Percentiles rank a stretch among this genome's conserved stretches.
Conservation (phyloP, 2,329 filamentous ascomycete genomes). For the Pestalotiopsis sp. region DNA sequence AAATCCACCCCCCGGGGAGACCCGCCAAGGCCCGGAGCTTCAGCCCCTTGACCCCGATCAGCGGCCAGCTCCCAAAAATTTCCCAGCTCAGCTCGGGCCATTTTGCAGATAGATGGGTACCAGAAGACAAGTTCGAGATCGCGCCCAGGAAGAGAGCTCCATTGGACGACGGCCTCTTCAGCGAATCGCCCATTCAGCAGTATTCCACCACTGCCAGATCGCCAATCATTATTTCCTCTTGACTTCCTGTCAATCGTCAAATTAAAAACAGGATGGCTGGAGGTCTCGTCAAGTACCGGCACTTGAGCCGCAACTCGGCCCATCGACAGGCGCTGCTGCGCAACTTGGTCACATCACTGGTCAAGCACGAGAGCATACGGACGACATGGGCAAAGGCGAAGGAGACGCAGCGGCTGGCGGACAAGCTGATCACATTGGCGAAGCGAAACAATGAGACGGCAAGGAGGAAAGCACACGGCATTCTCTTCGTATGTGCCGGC, state of each 20-base stretch:
- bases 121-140: neutral
- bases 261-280: conserved; percentile 71
- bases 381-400: conserved; percentile 98
- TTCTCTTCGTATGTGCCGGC: conserved; percentile 74
- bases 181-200: neutral
- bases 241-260: neutral
- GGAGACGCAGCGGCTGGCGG: conserved; percentile 89
- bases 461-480: conserved; percentile 72
- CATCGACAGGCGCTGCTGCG: conserved; percentile 92
- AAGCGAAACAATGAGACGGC: conserved; percentile 91
- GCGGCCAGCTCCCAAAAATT: conserved; percentile 8
- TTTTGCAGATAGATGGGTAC: neutral
- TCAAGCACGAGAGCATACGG: conserved; percentile 89
- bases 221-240: too few relatives aligned
- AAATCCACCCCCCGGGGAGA: conserved; percentile 1
- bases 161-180: neutral
- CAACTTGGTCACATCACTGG: conserved; percentile 93
- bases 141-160: neutral
- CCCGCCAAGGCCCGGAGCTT: conserved; percentile 3
- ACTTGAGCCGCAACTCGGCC: conserved; percentile 81
- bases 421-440: conserved; percentile 90
- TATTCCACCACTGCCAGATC: neutral
- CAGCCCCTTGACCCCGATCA: neutral
- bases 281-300: conserved; percentile 83
- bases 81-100: conserved; percentile 9